Base-by-base conservation (phyloP, 2,329 filamentous ascomycete genomes). In the Diplocarpon rosae region DNA sequence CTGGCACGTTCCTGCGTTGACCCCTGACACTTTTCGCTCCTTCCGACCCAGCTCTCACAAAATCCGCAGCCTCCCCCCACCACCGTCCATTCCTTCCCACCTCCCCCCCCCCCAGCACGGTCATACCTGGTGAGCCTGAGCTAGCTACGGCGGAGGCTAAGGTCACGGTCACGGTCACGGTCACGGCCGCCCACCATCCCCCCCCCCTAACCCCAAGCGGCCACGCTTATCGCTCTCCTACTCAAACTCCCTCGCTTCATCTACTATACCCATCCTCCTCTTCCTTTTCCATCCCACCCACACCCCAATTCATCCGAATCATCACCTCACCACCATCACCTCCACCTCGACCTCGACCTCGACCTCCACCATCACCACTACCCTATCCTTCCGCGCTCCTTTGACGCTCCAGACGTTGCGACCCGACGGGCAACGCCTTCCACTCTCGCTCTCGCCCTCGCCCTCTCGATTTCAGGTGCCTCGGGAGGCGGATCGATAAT, bases 401-500 rank as follows among this genome's bases (percentile, higher is more conserved):
- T 13, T 9, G 5, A 12, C 30, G 30, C 30, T 32, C 30, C 3
- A 12, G 20, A 24, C n/a, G 11, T 32, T 14, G n/a, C 30, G 11
- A 32, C n/a, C 30, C n/a, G n/a, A n/a, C n/a, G n/a, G n/a, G n/a
- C n/a, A n/a, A n/a, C n/a, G n/a, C n/a, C n/a, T n/a, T 12, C 30
- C 30, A 10, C 3, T 3, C 30, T 32, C 30, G 5, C 30, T 32
- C 30, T 12, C n/a, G 30, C n/a, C 9, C 3, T 10, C 30, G 10
- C 30, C 20, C 20, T 3, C 20, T 24, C 20, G 20, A 24, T 24
- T 24, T 7, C 20, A 32, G 30, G 46, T 47, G 58, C 57, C 59
- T 59, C 56, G 48, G 52, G 57, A 60, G 59, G 59, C 53, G 41
- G 51, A 49, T 53, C 55, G 52, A 59, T 56, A 55, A 60, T 59